Evolutionary conservation across 805 yeast genomes (phyloP).

Genomic region (Metschnikowia continentalis): DNA sequence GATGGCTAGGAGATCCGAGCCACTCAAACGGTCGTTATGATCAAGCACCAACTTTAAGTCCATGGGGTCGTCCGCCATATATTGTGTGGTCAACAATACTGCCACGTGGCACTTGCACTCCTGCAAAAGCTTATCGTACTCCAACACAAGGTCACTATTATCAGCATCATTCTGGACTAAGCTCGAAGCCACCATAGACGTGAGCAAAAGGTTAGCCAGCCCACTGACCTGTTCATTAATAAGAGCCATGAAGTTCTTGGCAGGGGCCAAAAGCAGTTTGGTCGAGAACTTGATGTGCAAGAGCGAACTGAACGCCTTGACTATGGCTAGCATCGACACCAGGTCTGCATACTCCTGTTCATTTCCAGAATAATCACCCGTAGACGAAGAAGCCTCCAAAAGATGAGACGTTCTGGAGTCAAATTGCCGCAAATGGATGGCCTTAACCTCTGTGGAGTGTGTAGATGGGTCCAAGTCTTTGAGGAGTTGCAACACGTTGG

Average conservation of each 20-base stretch:
- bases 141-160: constrained; percentile 12
- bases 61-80: constrained; percentile 10
- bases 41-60: constrained; percentile 26
- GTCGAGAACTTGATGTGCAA: constrained; percentile 26
- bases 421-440: constrained; percentile 53
- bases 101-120: constrained; percentile 30
- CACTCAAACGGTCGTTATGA: constrained; percentile 31
- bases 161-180: constrained; percentile 12
- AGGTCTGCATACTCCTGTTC: constrained; percentile 27
- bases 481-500: constrained; percentile 31
- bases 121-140: constrained; percentile 26
- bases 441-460: constrained; percentile 36
- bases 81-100: constrained; percentile 20
- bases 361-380: constrained; percentile 20
- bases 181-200: constrained; percentile 17
- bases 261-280: constrained; percentile 30
- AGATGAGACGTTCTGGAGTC: constrained; percentile 68
- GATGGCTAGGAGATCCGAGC: constrained; percentile 32
- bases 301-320: constrained; percentile 32
- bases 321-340: constrained; percentile 31
- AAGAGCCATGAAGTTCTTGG: constrained; percentile 25
- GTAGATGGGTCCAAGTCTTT: constrained; percentile 20
- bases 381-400: constrained; percentile 59
- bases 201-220: constrained; percentile 24
- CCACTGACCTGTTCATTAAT: constrained; percentile 31